phyloP scores from a whole-genome alignment of 2,329 filamentous ascomycete genomes.

The Lasiodiplodia hormozganensis region DNA sequence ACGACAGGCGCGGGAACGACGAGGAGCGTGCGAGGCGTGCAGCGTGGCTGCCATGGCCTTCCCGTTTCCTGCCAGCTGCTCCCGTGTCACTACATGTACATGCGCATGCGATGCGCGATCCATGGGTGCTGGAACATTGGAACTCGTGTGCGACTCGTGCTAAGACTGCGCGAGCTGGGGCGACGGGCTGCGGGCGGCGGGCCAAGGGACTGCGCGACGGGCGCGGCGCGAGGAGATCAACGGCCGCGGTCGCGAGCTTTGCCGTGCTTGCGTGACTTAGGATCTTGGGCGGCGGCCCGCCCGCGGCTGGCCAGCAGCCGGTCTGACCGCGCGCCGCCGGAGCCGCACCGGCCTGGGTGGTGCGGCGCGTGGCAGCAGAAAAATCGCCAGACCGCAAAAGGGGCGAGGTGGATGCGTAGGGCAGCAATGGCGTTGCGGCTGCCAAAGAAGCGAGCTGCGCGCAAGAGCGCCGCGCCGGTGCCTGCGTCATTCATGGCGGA shows the following conservation, averaged over 20 bases:
- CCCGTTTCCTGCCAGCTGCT: constrained; percentile 28
- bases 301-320: constrained; percentile 9
- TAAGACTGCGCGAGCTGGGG: background rate
- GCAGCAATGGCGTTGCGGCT: constrained; percentile 4
- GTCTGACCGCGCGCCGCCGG: constrained; percentile 19
- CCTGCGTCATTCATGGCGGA: constrained; percentile 23
- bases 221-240: constrained; percentile 15
- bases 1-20: constrained; percentile 33
- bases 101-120: constrained; percentile 22
- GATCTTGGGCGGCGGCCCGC: constrained; percentile 19
- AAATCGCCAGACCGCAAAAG: constrained; percentile 21
- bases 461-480: constrained; percentile 5
- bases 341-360: constrained; percentile 1
- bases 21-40: constrained; percentile 32
- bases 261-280: constrained; percentile 20
- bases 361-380: constrained; percentile 2
- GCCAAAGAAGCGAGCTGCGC: constrained; percentile 1
- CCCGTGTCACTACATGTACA: constrained; percentile 22
- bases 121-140: constrained; percentile 21
- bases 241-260: constrained; percentile 10
- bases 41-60: constrained; percentile 34
- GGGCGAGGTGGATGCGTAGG: constrained; percentile 9
- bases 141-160: constrained; percentile 24
- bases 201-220: background rate
- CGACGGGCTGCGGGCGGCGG: background rate